These are phyloP conservation scores for Phytopythium helicoides DNA, from an alignment of 352 stramenopile species.

Conservation along the genomic window DNA sequence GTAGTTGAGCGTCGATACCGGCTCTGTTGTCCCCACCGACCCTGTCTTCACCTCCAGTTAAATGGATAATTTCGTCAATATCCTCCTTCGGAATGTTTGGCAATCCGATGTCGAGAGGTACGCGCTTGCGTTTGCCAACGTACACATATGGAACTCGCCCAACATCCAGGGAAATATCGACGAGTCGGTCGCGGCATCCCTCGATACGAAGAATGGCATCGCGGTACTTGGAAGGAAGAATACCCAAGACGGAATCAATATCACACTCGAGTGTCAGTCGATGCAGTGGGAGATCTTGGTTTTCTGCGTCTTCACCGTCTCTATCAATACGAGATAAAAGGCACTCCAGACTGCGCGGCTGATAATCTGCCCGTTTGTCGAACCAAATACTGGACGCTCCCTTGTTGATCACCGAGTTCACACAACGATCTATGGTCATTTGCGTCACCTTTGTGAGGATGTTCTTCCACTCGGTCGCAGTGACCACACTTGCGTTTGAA, in stretches of 20 bases:
- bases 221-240: conserved; percentile 26
- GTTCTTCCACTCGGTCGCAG: neutral
- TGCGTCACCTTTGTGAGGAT: neutral
- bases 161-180: too few species aligned
- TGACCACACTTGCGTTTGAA: neutral
- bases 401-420: conserved; percentile 14
- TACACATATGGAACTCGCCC: too few species aligned
- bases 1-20: too few species aligned
- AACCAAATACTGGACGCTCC: conserved; percentile 29
- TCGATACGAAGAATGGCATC: conserved; percentile 20
- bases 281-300: neutral
- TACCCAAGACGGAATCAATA: conserved; percentile 25
- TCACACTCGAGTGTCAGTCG: conserved; percentile 32
- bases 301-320: neutral
- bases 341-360: conserved; percentile 29
- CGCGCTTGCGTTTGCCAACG: too few species aligned
- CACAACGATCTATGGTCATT: conserved; percentile 27
- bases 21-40: too few species aligned
- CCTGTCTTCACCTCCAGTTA: too few species aligned
- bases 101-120: too few species aligned
- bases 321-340: conserved; percentile 5
- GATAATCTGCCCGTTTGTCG: conserved; percentile 17
- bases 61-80: conserved; percentile 47
- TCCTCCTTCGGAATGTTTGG: conserved; percentile 39
- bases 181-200: too few species aligned